These are phyloP conservation scores for Trichophyton verrucosum DNA, from an alignment of 2,329 filamentous ascomycete genomes.

Conservation along the genomic window DNA sequence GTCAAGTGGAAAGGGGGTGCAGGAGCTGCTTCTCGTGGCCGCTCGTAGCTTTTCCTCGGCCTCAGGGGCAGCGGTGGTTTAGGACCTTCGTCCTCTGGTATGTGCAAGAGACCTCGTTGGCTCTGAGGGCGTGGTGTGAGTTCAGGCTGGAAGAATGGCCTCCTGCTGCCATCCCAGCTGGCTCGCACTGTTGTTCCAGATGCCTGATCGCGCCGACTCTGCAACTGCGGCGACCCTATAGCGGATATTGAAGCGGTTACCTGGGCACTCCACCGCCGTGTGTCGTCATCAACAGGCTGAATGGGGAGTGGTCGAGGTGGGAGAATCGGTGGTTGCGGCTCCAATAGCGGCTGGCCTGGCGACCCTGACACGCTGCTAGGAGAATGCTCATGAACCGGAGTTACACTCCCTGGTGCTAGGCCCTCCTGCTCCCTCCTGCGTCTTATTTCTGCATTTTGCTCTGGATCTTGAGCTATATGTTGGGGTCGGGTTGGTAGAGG, in stretches of 20 bases:
- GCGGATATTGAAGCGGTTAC: neutral
- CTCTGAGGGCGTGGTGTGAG: constrained; percentile 3
- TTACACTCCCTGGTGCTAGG: neutral
- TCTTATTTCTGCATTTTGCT: neutral
- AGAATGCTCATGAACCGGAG: neutral
- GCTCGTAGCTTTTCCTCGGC: constrained; percentile 7
- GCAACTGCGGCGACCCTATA: neutral
- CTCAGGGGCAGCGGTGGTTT: neutral
- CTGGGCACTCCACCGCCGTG: constrained; percentile 6
- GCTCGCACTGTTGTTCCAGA: constrained; percentile 1
- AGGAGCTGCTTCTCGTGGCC: neutral
- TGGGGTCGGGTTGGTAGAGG: constrained; percentile 1
- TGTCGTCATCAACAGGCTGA: neutral
- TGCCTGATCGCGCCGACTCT: neutral
- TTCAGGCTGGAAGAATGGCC: neutral
- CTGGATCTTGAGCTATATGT: neutral
- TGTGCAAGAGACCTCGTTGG: neutral
- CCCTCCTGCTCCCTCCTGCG: neutral
- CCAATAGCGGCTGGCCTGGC: neutral
- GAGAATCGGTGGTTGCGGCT: constrained; percentile 4
- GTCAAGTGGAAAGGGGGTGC: constrained; percentile 33
- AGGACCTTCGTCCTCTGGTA: neutral
- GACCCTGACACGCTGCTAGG: neutral
- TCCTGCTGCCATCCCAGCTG: constrained; percentile 5
- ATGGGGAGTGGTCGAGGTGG: constrained; percentile 5